These are phyloP conservation scores for Simmondsia chinensis DNA, from an alignment of 148 eudicot species.

Conservation along the genomic window DNA sequence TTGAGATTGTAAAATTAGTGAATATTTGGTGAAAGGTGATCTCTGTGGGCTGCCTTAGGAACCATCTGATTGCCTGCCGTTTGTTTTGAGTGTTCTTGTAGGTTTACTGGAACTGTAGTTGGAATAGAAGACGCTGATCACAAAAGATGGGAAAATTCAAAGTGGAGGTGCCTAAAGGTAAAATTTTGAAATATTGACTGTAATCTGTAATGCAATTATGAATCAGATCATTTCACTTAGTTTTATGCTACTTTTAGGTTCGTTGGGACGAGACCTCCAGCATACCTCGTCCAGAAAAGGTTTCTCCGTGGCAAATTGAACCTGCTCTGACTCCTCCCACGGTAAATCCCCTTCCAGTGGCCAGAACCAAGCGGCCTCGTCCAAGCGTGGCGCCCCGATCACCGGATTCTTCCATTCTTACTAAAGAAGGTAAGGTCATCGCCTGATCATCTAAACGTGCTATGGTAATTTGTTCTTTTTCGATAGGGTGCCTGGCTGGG, in stretches of 20 bases:
- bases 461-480: not conserved
- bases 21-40: not conserved
- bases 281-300: slow-evolving; percentile 85
- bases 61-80: not conserved
- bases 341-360: slow-evolving; percentile 68
- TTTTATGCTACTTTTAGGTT: slow-evolving; percentile 36
- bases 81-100: slow-evolving; percentile 16
- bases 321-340: slow-evolving; percentile 75
- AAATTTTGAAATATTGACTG: too few species aligned
- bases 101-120: slow-evolving; percentile 96
- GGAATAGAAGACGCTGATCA: slow-evolving; percentile 81
- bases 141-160: slow-evolving; percentile 72
- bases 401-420: slow-evolving; percentile 66
- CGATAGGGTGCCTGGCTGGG: not conserved
- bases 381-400: slow-evolving; percentile 52
- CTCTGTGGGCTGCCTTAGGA: not conserved
- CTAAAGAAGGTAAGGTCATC: slow-evolving; percentile 64
- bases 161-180: slow-evolving; percentile 95
- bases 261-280: slow-evolving; percentile 96
- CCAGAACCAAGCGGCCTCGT: slow-evolving; percentile 84
- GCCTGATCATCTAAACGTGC: not conserved
- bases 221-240: too few species aligned
- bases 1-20: not conserved
- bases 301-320: slow-evolving; percentile 95
- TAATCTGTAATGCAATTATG: too few species aligned